A percentile compares a stretch with the other conserved stretches of the same genome.
These are phyloP conservation scores for Amphicarpaea edgeworthii DNA, from an alignment of 306 rosid genomes.

Conservation along the genomic window DNA sequence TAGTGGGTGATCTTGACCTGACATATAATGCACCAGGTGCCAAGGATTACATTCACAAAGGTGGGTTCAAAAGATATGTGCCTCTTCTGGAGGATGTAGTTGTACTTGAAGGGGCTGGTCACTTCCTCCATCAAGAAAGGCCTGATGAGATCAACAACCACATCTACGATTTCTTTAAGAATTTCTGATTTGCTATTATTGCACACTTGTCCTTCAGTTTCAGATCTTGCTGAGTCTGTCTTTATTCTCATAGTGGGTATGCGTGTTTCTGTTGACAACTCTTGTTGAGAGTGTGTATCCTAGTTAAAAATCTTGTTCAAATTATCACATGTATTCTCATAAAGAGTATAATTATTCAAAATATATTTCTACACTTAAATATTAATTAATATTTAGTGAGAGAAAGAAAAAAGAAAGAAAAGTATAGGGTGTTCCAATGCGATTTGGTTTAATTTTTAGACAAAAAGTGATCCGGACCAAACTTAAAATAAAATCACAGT, in stretches of 20 bases:
- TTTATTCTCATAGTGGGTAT: not conserved
- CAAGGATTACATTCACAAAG: conserved; percentile 77
- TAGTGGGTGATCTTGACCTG: conserved; percentile 82
- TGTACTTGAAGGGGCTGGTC: conserved; percentile 78
- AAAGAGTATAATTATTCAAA: no score
- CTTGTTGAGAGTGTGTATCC: not conserved
- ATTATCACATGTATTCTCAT: no score
- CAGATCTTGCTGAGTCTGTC: conserved; percentile 13
- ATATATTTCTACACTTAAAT: no score
- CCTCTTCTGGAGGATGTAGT: conserved; percentile 76
- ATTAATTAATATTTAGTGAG: no score
- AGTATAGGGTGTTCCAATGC: no score
- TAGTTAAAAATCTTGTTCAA: no score
- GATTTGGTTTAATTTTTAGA: no score
- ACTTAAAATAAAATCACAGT: no score
- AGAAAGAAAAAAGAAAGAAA: no score
- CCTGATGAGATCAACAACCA: conserved; percentile 65
- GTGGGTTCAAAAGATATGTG: conserved; percentile 73
- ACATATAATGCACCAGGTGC: conserved; percentile 58
- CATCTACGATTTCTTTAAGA: conserved; percentile 67
- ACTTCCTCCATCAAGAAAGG: conserved; percentile 74
- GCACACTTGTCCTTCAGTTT: not conserved
- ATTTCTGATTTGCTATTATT: conserved; percentile 40
- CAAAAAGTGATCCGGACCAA: no score
- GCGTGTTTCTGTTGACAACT: not conserved